A percentile compares a stretch with the other conserved stretches of the same genome.
phyloP scores from a whole-genome alignment of 352 stramenopile genomes.

The Aphanomyces astaci region DNA sequence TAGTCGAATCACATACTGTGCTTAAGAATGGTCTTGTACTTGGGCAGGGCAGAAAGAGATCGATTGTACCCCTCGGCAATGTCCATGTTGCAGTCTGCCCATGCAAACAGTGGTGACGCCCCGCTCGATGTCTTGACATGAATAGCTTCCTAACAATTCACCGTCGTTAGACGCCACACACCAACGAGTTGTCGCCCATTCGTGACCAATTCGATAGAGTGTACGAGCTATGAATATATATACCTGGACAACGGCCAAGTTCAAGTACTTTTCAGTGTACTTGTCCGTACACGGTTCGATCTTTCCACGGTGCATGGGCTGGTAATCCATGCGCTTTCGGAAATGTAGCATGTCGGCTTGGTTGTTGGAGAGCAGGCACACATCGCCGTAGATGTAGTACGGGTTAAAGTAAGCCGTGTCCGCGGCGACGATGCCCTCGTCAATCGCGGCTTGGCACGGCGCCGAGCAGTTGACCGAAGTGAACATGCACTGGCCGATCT shows the following conservation, averaged over 20 bases:
- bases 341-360: conserved; percentile 39
- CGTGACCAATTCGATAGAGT: too few species aligned
- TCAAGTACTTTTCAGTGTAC: conserved; percentile 46
- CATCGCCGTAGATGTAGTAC: conserved; percentile 70
- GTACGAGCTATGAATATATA: too few species aligned
- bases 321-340: neutral
- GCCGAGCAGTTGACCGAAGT: conserved; percentile 39
- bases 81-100: conserved; percentile 47
- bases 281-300: conserved; percentile 54
- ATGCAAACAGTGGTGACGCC: conserved; percentile 29
- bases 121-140: conserved; percentile 40
- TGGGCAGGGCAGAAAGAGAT: conserved; percentile 44
- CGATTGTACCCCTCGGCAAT: conserved; percentile 39
- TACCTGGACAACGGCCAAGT: conserved; percentile 40
- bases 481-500: conserved; percentile 57
- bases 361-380: conserved; percentile 48
- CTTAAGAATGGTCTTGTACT: conserved; percentile 48
- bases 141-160: conserved; percentile 28
- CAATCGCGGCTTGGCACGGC: conserved; percentile 37
- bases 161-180: neutral
- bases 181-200: too few species aligned
- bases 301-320: conserved; percentile 42
- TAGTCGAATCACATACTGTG: too few species aligned
- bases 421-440: conserved; percentile 34
- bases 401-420: conserved; percentile 50